A percentile compares a stretch with the other conserved stretches of the same genome.
Evolutionary conservation across 2,329 filamentous ascomycete species (phyloP).

Genomic region (Aspergillus thermomutatus): DNA sequence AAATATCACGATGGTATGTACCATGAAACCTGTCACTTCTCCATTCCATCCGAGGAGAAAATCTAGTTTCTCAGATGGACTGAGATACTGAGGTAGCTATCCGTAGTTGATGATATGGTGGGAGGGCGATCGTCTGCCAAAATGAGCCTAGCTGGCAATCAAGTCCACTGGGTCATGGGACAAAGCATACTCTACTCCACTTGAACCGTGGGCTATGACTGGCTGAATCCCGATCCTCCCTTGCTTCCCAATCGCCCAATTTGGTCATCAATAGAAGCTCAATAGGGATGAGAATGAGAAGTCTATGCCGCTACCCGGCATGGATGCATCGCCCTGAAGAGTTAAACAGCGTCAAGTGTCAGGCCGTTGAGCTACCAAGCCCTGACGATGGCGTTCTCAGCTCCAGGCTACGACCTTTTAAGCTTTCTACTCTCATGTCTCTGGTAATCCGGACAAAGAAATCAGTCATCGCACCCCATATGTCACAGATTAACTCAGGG

Average conservation of each 20-base stretch:
- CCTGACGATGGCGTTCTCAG: background rate
- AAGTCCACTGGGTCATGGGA: background rate
- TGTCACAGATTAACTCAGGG: background rate
- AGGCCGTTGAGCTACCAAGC: background rate
- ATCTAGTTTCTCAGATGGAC: background rate
- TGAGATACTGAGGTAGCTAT: background rate
- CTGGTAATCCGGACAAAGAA: background rate
- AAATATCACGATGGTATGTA: too few relatives aligned
- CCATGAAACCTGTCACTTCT: too few relatives aligned
- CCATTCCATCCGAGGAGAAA: too few relatives aligned
- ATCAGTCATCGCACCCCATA: too few relatives aligned
- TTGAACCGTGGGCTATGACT: background rate
- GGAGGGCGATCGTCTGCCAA: background rate
- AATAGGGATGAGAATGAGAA: background rate
- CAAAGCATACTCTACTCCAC: background rate
- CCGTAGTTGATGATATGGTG: too few relatives aligned
- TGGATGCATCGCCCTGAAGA: background rate
- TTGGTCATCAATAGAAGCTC: background rate
- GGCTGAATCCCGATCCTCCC: background rate
- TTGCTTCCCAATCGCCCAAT: background rate
- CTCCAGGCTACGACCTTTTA: background rate
- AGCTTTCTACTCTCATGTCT: background rate
- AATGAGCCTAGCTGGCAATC: background rate
- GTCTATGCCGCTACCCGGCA: background rate
- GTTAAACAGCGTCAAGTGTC: background rate